Percentiles rank a stretch among this genome's conserved stretches.
Conservation (phyloP, 306 rosid species). For the Glycine tomentella region DNA sequence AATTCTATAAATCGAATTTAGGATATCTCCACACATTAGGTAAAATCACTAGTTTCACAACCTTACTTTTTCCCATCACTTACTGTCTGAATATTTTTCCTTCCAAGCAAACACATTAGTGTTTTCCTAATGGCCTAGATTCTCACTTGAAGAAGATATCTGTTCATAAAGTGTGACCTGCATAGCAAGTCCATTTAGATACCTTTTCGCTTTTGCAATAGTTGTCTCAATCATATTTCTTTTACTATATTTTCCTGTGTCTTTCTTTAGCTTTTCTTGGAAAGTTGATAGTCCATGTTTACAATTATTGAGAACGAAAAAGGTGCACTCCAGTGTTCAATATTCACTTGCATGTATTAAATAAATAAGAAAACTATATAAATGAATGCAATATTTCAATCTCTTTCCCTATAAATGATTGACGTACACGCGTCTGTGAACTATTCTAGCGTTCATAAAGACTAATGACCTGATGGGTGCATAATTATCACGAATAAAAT, state of each 20-base stretch:
- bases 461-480: background rate
- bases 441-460: background rate
- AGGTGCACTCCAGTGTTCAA: slow-evolving; percentile 22
- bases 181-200: slow-evolving; percentile 25
- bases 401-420: background rate
- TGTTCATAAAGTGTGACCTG: slow-evolving; percentile 27
- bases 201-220: slow-evolving; percentile 38
- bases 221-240: slow-evolving; percentile 37
- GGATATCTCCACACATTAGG: too few species aligned
- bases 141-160: slow-evolving; percentile 2
- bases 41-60: too few species aligned
- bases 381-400: background rate
- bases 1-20: too few species aligned
- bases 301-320: slow-evolving; percentile 36
- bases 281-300: slow-evolving; percentile 37
- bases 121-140: slow-evolving; percentile 38
- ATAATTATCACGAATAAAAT: background rate
- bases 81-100: background rate
- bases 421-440: background rate
- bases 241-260: slow-evolving; percentile 31
- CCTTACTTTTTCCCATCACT: background rate
- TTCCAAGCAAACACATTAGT: slow-evolving; percentile 4
- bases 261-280: slow-evolving; percentile 41
- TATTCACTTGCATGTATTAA: slow-evolving; percentile 6
- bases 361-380: background rate